These are phyloP conservation scores for Solanum chilense DNA, from an alignment of 257 asterid genomes.

Conservation along the genomic window DNA sequence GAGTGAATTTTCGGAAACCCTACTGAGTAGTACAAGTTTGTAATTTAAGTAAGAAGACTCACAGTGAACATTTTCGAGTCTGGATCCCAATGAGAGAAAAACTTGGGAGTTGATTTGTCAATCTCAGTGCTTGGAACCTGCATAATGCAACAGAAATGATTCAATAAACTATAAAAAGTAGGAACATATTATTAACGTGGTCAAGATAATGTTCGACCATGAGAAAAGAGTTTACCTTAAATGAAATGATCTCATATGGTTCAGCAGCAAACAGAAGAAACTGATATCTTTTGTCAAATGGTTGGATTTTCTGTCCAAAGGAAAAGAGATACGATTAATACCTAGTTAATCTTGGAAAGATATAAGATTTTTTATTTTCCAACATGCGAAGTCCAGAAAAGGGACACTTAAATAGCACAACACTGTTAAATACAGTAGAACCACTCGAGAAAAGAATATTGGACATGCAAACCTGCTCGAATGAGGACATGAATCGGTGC, in stretches of 20 bases:
- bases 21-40: not conserved
- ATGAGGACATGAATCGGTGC: constrained; percentile 97
- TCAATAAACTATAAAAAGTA: not conserved
- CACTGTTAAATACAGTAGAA: not conserved
- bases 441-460: not conserved
- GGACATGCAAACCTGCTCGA: constrained; percentile 64
- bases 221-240: constrained; percentile 44
- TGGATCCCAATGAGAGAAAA: constrained; percentile 98
- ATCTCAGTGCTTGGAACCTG: constrained; percentile 96
- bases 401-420: not conserved
- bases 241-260: constrained; percentile 88
- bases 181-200: not conserved
- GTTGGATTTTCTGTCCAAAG: constrained; percentile 59
- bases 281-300: constrained; percentile 82
- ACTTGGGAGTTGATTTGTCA: constrained; percentile 94
- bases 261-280: constrained; percentile 91
- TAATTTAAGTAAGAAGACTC: not conserved
- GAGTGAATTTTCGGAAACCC: not conserved
- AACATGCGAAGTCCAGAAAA: not conserved
- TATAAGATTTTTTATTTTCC: not conserved
- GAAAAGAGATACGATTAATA: not conserved
- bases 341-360: not conserved
- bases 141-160: not conserved
- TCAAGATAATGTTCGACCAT: not conserved
- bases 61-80: constrained; percentile 98